These are phyloP conservation scores for Potentilla sterilis DNA, from an alignment of 306 rosid species.

Conservation along the genomic window DNA sequence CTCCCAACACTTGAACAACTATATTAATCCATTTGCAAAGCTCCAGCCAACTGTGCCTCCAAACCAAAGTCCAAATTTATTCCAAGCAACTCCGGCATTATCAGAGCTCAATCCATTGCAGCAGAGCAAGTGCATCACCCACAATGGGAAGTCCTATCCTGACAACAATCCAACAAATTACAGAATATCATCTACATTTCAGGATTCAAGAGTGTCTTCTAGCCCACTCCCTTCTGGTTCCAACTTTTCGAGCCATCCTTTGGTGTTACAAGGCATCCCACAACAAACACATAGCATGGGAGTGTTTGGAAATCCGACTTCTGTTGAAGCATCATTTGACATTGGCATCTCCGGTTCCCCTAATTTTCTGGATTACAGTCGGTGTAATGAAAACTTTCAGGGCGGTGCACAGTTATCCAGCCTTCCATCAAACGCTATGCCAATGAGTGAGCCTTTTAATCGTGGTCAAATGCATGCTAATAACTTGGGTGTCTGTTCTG, in stretches of 20 bases:
- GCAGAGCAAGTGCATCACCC: constrained; percentile 40
- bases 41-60: constrained; percentile 39
- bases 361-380: constrained; percentile 50
- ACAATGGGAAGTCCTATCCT: constrained; percentile 41
- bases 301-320: constrained; percentile 41
- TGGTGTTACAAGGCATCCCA: constrained; percentile 52
- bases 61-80: constrained; percentile 44
- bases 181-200: constrained; percentile 40
- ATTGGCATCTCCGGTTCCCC: constrained; percentile 41
- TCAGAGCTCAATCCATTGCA: constrained; percentile 55
- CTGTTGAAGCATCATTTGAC: constrained; percentile 42
- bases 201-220: constrained; percentile 25
- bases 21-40: constrained; percentile 43
- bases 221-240: constrained; percentile 38
- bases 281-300: constrained; percentile 30
- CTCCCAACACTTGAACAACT: constrained; percentile 39
- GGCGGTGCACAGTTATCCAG: constrained; percentile 47
- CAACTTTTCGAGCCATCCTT: constrained; percentile 34
- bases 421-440: constrained; percentile 48
- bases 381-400: constrained; percentile 51
- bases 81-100: constrained; percentile 53
- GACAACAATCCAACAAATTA: constrained; percentile 44
- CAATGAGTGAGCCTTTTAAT: constrained; percentile 38
- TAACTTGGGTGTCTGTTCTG: constrained; percentile 39
- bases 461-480: constrained; percentile 38